A percentile compares a stretch with the other conserved stretches of the same genome.
phyloP scores from a whole-genome alignment of 2,329 filamentous ascomycete genomes.

The Polychaeton citri region DNA sequence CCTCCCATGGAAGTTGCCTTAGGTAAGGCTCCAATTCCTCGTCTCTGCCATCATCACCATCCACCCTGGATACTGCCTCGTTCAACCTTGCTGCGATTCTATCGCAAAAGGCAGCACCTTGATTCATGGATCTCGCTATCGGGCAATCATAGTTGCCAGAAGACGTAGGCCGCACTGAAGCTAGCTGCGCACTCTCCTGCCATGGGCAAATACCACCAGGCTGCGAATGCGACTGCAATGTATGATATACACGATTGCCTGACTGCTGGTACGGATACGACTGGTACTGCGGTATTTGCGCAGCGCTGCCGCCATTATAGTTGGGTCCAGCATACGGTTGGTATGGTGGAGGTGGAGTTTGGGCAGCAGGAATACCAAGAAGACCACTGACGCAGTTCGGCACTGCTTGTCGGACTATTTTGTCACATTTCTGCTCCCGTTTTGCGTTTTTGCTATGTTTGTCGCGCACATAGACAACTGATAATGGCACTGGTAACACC shows the following conservation, averaged over 20 bases:
- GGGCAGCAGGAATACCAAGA: too few relatives aligned
- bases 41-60: conserved; percentile 44
- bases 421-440: too few relatives aligned
- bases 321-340: not conserved
- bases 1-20: not conserved
- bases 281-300: too few relatives aligned
- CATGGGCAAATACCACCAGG: too few relatives aligned
- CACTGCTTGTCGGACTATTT: too few relatives aligned
- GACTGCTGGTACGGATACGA: too few relatives aligned
- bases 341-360: not conserved
- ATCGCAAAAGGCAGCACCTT: conserved; percentile 38
- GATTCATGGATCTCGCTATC: conserved; percentile 18
- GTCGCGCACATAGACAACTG: not conserved
- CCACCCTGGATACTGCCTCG: conserved; percentile 57
- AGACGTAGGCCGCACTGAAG: not conserved
- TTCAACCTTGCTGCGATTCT: conserved; percentile 51
- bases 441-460: not conserved
- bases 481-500: not conserved
- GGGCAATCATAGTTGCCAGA: conserved; percentile 6
- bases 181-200: too few relatives aligned
- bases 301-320: too few relatives aligned
- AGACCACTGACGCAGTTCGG: too few relatives aligned
- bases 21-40: conserved; percentile 33
- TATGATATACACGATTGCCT: too few relatives aligned
- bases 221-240: too few relatives aligned